A percentile compares a stretch with the other conserved stretches of the same genome.
Evolutionary conservation across 2,329 filamentous ascomycete genomes (phyloP).

Genomic region (Hypomyces rosellus): DNA sequence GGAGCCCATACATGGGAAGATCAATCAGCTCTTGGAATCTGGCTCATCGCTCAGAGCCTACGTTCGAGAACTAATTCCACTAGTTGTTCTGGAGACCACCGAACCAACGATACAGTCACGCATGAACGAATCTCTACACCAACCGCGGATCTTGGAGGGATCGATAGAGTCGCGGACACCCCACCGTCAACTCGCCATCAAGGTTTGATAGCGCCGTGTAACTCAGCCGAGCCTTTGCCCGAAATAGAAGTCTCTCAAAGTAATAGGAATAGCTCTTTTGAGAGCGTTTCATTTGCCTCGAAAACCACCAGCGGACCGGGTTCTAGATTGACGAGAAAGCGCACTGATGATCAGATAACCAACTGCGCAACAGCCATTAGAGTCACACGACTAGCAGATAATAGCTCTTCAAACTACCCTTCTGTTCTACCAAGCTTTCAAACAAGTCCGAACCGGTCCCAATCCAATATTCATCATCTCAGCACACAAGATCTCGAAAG

Average conservation of each 20-base stretch:
- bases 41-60: constrained; percentile 31
- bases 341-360: neutral
- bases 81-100: constrained; percentile 7
- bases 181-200: constrained; percentile 3
- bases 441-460: constrained; percentile 25
- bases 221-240: neutral
- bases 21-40: constrained; percentile 29
- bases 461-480: constrained; percentile 22
- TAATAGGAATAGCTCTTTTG: neutral
- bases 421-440: constrained; percentile 28
- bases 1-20: constrained; percentile 26
- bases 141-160: constrained; percentile 7
- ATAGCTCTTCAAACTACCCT: constrained; percentile 28
- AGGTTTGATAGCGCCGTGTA: neutral
- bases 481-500: constrained; percentile 27
- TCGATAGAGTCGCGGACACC: constrained; percentile 12
- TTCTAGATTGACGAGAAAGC: neutral
- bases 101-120: neutral
- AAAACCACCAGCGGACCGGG: neutral
- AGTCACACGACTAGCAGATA: constrained; percentile 1
- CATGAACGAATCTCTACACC: neutral
- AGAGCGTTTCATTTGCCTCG: constrained; percentile 3
- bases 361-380: neutral
- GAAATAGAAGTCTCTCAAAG: neutral
- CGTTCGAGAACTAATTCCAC: constrained; percentile 22